Evolutionary conservation across 768 basidiomycete species (phyloP), one percentile per base, ranked within the genome.

Genomic region (Clavaria fumosa): DNA sequence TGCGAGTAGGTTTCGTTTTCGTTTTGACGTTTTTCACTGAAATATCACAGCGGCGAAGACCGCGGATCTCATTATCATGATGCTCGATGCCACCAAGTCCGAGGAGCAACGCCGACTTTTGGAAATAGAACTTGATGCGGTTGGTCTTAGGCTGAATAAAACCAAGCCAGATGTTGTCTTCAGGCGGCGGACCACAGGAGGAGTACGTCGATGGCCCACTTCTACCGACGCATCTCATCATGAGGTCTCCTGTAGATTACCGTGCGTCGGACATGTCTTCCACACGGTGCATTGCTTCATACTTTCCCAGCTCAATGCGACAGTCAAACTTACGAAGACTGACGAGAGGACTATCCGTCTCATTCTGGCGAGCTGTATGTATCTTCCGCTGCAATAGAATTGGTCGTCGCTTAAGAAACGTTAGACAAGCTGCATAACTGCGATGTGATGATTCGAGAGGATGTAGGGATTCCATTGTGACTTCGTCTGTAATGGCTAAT

Each of bases 391-490:
- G n/a, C n/a, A n/a, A n/a, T n/a, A n/a, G n/a, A n/a, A n/a, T n/a
- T n/a, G n/a, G n/a, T n/a, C n/a, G n/a, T n/a, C n/a, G n/a, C n/a
- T n/a, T n/a, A n/a, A n/a, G n/a, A n/a, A n/a, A n/a, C n/a, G 31
- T 4, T 44, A 86, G 83, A 88, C 54, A 90, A 86, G 56, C 58
- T 89, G 20, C 86, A 88, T 51, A 85, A 93, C 50, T 93, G 89
- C 52, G 93, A 99, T 57, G 80, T 97, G 6, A 93, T 97, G 89
- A 88, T 99, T 48, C 70, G 95, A 52, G 91, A 99, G 66, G 93
- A 99, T 59, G 90, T 95, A 48, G 47, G 67, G 56, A 21, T 38
- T 43, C 27, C 28, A 34, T 23, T n/a, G 21, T 31, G 41, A 35
- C 24, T 35, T n/a, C 23, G 42, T 24, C 20, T 28, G 40, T 14